Conservation (phyloP, 1,139 yeast species). For the Kluyveromyces marxianus region DNA sequence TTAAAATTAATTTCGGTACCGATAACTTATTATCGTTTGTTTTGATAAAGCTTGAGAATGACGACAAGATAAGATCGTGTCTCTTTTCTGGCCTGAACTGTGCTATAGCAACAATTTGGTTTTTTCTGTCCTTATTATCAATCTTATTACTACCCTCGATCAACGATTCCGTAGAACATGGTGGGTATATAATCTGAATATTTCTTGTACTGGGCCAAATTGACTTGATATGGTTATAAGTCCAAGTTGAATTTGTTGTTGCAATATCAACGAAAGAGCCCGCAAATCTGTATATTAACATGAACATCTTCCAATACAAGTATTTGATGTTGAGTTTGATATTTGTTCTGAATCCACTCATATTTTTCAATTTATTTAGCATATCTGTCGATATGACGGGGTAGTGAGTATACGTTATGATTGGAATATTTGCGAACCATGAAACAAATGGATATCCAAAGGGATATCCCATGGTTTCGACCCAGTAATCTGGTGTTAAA, state of each 20-base stretch:
- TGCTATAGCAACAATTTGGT: conserved; percentile 68
- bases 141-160: conserved; percentile 20
- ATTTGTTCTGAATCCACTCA: conserved; percentile 18
- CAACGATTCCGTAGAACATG: conserved; percentile 64
- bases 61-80: conserved; percentile 58
- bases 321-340: conserved; percentile 38
- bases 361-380: conserved; percentile 50
- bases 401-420: conserved; percentile 84
- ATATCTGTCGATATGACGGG: conserved; percentile 87
- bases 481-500: conserved; percentile 81
- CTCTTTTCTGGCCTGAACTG: conserved; percentile 96
- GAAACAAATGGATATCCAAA: conserved; percentile 65
- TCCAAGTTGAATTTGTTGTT: conserved; percentile 88
- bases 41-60: conserved; percentile 47
- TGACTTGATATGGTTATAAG: conserved; percentile 57
- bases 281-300: conserved; percentile 54
- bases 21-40: conserved; percentile 10
- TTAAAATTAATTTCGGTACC: conserved; percentile 47
- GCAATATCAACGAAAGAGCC: conserved; percentile 64
- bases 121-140: conserved; percentile 35
- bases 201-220: conserved; percentile 44
- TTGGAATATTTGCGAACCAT: conserved; percentile 55
- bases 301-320: conserved; percentile 62
- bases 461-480: conserved; percentile 93
- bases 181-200: conserved; percentile 63